These are phyloP conservation scores for Rhizoctonia solani DNA, from an alignment of 1,284 basidiomycete genomes.

Conservation along the genomic window DNA sequence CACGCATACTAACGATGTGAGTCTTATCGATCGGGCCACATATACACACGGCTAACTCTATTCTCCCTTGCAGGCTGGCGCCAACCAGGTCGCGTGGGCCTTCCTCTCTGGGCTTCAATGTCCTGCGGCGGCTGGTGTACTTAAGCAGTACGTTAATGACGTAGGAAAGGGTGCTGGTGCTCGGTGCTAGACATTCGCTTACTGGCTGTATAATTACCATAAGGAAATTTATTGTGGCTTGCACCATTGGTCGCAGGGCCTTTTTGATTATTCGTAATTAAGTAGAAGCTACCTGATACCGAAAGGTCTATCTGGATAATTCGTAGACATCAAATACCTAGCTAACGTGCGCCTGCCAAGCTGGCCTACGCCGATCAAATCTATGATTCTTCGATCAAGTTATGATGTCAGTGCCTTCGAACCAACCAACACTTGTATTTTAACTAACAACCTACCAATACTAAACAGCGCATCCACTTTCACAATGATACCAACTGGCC, in stretches of 20 bases:
- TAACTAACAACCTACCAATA: too few species aligned
- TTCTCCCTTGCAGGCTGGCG: slow-evolving; percentile 11
- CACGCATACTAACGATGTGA: slow-evolving; percentile 51
- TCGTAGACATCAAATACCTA: too few species aligned
- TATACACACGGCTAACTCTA: background rate
- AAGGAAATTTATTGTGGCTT: background rate
- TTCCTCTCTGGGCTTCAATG: slow-evolving; percentile 35
- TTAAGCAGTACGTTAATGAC: slow-evolving; percentile 9
- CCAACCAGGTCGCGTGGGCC: slow-evolving; percentile 31
- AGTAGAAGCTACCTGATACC: too few species aligned
- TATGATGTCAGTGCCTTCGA: too few species aligned
- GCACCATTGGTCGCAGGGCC: background rate
- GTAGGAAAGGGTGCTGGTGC: slow-evolving; percentile 17
- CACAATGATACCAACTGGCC: too few species aligned
- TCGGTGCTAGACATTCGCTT: background rate
- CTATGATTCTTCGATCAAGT: too few species aligned
- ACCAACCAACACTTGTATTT: too few species aligned
- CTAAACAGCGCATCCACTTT: too few species aligned
- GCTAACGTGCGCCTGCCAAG: too few species aligned
- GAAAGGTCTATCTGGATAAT: too few species aligned
- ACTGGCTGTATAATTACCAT: too few species aligned
- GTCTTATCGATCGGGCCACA: background rate
- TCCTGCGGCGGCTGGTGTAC: slow-evolving; percentile 12
- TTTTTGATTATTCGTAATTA: background rate
- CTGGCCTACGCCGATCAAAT: too few species aligned